Conservation (phyloP, 1,284 basidiomycete genomes). For the Tilletia setariae region DNA sequence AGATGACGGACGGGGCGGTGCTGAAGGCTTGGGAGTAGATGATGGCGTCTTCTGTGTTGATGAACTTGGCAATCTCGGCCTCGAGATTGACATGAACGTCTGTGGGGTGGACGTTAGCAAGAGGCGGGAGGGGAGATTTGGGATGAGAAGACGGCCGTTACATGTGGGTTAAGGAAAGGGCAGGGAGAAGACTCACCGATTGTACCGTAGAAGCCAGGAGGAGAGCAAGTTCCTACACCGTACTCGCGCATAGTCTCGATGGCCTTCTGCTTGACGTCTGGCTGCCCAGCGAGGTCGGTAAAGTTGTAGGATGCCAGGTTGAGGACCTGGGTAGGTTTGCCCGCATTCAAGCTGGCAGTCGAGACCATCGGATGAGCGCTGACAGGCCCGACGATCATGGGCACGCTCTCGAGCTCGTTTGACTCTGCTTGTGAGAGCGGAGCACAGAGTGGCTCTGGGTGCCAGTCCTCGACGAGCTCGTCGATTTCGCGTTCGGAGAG, state of each 20-base stretch:
- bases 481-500: conserved; percentile 91
- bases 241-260: conserved; percentile 84
- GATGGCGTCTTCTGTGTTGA: conserved; percentile 83
- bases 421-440: conserved; percentile 66
- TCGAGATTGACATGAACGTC: conserved; percentile 91
- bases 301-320: conserved; percentile 94
- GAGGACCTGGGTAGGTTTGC: conserved; percentile 66
- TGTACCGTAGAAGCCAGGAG: conserved; percentile 95
- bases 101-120: conserved; percentile 50
- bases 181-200: conserved; percentile 63
- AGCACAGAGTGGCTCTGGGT: conserved; percentile 76
- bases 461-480: conserved; percentile 93
- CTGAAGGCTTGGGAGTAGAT: conserved; percentile 93
- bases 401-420: conserved; percentile 70
- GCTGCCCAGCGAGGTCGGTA: conserved; percentile 81
- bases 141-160: background rate
- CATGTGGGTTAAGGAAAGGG: background rate
- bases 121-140: background rate
- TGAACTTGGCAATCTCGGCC: conserved; percentile 80
- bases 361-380: conserved; percentile 72
- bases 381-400: conserved; percentile 74
- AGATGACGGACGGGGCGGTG: conserved; percentile 88
- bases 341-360: conserved; percentile 64
- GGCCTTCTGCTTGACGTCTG: conserved; percentile 79
- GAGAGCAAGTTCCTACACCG: conserved; percentile 92